Evolutionary conservation across 2,329 filamentous ascomycete species (phyloP), one percentile per base, ranked within the genome.

Genomic region (Ciborinia camelliae): DNA sequence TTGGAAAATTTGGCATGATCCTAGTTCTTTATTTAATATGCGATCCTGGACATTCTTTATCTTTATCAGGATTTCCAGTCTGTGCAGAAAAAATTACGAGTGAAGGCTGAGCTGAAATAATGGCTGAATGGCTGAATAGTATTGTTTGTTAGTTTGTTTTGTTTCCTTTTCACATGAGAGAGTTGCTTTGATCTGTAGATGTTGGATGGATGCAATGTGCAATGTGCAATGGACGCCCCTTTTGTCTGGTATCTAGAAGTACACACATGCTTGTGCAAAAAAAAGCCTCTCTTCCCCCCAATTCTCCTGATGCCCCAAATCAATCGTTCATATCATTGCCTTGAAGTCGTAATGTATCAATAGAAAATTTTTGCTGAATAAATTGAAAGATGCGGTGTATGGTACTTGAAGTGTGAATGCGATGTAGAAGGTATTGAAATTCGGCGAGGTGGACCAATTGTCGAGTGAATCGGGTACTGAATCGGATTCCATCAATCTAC

Each of bases 251-350:
- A 63, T 70, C 67, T 72, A 68, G 64, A 65, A 60, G 52, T 70
- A 68, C 66, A 69, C 54, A 59, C 57, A 58, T 64, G 48, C 63
- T 58, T 50, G 54, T 45, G 54, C 39, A 50, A 47, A 59, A 47
- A 59, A 41, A 65, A 62, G 15, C 50, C 28, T 47, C 32, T 35
- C 52, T 53, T 23, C 41, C 62, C 54, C 50, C 51, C 55, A 51
- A 60, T 62, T 60, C 55, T 45, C 51, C 37, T 18, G 28, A 61
- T 53, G 53, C 28, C 39, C 60, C 51, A 47, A 45, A 61, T 60
- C 62, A 66, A 54, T 70, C 70, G 45, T 57, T 72, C 63, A 62
- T 59, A 68, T 72, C 71, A 65, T 72, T 70, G 62, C 66, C 64
- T 68, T 68, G 62, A 39, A 45, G 52, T 65, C 66, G 59, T 68